Conservation (phyloP, 192 early-diverging fungal species). For the Chytriomyces sp. region DNA sequence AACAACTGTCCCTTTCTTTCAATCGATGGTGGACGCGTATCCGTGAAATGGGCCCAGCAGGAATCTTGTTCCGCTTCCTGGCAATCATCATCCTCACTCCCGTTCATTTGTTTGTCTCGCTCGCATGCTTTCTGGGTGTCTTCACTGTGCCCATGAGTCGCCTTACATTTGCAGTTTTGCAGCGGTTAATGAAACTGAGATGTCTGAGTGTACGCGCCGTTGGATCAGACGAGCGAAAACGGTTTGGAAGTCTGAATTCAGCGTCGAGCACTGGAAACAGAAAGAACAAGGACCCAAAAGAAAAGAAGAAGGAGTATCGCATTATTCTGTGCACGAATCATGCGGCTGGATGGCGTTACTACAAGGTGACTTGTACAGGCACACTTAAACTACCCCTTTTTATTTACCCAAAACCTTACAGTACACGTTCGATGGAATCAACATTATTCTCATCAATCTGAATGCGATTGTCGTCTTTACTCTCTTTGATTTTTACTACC, state of each 20-base stretch:
- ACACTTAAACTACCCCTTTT: background rate
- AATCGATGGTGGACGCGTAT: background rate
- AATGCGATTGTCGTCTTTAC: constrained; percentile 82
- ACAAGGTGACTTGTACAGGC: constrained; percentile 59
- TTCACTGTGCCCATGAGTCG: constrained; percentile 95
- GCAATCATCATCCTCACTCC: constrained; percentile 65
- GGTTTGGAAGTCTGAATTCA: background rate
- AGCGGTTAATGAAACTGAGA: constrained; percentile 72
- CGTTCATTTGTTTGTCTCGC: constrained; percentile 74
- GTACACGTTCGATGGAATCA: constrained; percentile 94
- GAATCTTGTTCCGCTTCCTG: constrained; percentile 41
- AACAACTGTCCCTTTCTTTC: background rate
- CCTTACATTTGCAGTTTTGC: constrained; percentile 78
- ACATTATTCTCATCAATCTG: constrained; percentile 95
- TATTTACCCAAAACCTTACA: background rate
- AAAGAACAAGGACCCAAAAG: background rate
- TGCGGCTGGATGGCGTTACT: constrained; percentile 91
- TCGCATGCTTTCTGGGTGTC: constrained; percentile 84
- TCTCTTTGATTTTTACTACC: constrained; percentile 78
- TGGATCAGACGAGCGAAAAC: constrained; percentile 9
- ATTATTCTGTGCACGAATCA: constrained; percentile 88
- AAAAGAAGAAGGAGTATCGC: constrained; percentile 45
- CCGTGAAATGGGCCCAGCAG: constrained; percentile 43
- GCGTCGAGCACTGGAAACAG: background rate
- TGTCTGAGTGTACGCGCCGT: constrained; percentile 9